Conservation (phyloP, 371 early-diverging fungal genomes). For the Mortierella sp. region DNA sequence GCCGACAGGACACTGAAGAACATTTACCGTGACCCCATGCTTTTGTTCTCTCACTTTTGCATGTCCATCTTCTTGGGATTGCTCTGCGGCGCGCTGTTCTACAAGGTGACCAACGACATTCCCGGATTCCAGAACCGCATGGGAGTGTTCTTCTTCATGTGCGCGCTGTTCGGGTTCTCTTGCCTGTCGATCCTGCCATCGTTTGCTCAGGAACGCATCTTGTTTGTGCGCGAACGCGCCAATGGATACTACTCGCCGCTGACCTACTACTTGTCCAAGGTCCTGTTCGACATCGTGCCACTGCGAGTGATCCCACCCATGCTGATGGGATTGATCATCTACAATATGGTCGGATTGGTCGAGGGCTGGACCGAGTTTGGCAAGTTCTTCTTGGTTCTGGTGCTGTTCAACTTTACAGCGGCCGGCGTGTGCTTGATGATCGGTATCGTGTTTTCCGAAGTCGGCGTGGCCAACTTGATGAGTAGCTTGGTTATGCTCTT, state of each 20-base stretch:
- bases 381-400: slow-evolving; percentile 84
- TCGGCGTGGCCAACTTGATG: slow-evolving; percentile 86
- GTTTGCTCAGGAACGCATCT: slow-evolving; percentile 78
- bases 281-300: slow-evolving; percentile 85
- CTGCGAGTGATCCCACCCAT: slow-evolving; percentile 87
- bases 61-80: slow-evolving; percentile 81
- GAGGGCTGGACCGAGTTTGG: slow-evolving; percentile 73
- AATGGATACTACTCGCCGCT: slow-evolving; percentile 87
- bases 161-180: slow-evolving; percentile 85
- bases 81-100: slow-evolving; percentile 86
- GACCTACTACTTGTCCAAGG: slow-evolving; percentile 82
- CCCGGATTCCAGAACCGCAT: slow-evolving; percentile 91
- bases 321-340: slow-evolving; percentile 84
- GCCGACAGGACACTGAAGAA: slow-evolving; percentile 49
- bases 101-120: slow-evolving; percentile 82
- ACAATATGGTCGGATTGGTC: slow-evolving; percentile 90
- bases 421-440: slow-evolving; percentile 86
- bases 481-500: slow-evolving; percentile 89
- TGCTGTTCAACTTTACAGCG: slow-evolving; percentile 87
- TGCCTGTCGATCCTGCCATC: slow-evolving; percentile 82
- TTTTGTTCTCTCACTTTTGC: slow-evolving; percentile 87
- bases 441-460: slow-evolving; percentile 79
- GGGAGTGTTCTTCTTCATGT: slow-evolving; percentile 91
- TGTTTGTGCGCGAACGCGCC: slow-evolving; percentile 89
- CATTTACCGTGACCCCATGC: slow-evolving; percentile 78